Evolutionary conservation across 768 basidiomycete genomes (phyloP), one percentile per base, ranked within the genome.

Genomic region (Austroboletus eburneus): DNA sequence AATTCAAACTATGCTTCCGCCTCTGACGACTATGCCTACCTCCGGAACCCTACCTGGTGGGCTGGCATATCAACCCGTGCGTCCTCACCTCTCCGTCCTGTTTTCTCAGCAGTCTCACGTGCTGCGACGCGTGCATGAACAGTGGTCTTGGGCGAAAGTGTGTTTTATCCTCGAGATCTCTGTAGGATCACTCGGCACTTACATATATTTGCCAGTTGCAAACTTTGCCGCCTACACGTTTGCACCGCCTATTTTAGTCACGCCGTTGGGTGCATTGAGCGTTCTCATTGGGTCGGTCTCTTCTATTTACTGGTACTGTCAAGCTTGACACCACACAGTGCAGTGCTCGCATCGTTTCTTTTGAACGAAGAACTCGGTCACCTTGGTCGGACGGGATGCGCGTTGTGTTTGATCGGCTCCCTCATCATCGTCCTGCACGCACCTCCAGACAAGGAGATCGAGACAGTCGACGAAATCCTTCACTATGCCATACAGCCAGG

Each of bases 221-320:
- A 89, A 89, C 70, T 98, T 98, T 68, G 92, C 94, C 7, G 95
- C 95, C 8, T 97, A 97, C 64, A 89, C 92, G 1, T 99, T 97
- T 57, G 96, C 96, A 2, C 96, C 95, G 50, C 91, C 96, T 57
- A 94, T 97, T 61, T 75, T 99, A 46, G 93, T 99, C n/a, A 97
- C 95, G 1, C 96, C 96, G 1, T 70, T 99, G n/a, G 96, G 96
- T 45, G 93, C 95, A 18, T 74, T 96, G 35, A 94, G 91, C 64
- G 96, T 99, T 12, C 78, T 99, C 52, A 89, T 99, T 50, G 96
- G 95, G 94, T 95, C 57, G 49, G 84, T 69, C 10, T 14, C 24
- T 21, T 50, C 35, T 32, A 38, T 42, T 12, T 37, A 22, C 3
- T 25, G 18, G 8, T 29, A 10, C 9, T 3, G 41, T 30, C 47